Base-by-base conservation (phyloP, 768 basidiomycete species). In the Mycena crocata region DNA sequence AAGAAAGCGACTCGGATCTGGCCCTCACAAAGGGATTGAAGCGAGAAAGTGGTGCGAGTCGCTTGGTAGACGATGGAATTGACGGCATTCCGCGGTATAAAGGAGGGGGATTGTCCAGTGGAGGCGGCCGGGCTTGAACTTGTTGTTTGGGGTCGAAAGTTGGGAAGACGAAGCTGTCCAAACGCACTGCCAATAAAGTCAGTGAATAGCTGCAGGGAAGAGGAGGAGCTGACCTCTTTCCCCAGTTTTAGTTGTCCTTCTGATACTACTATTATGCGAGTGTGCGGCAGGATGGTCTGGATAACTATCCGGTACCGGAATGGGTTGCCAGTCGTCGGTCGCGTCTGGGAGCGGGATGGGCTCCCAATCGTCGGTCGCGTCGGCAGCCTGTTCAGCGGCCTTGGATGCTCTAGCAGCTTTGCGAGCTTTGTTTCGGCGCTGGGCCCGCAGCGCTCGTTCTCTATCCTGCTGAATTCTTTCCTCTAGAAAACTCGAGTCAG, bases 1-100 rank as follows among this genome's bases (percentile, higher is more conserved):
- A 72, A 9, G 77, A 74, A 35, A 76, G 60, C 5, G 77, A 76
- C 57, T 78, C 76, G 15, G 77, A 74, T 5, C 76, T 69, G 32
- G 69, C 54, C 40, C 76, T 44, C 40, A 62, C 60, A 64, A 71
- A 76, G 1, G 77, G 77, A 57, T 75, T 71, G 66, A 71, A 78
- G 2, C 72, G 73, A 17, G 73, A 63, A 12, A 78, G 66, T 1
- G 77, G 76, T 1, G 74, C 70, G 6, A 76, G 60, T 37, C 69
- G 70, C 59, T 65, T 69, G 15, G 69, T 55, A 10, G 66, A 51
- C 5, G 49, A 52, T 1, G 54, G 46, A 14, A 49, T 13, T 8
- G 57, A 45, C 35, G 57, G 42, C 4, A 50, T 26, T 42, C 35
- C 19, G n/a, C 45, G 54, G 12, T 21, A 21, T 26, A 26, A 34